phyloP scores from a whole-genome alignment of 768 basidiomycete species.

The Termitomyces sp. region DNA sequence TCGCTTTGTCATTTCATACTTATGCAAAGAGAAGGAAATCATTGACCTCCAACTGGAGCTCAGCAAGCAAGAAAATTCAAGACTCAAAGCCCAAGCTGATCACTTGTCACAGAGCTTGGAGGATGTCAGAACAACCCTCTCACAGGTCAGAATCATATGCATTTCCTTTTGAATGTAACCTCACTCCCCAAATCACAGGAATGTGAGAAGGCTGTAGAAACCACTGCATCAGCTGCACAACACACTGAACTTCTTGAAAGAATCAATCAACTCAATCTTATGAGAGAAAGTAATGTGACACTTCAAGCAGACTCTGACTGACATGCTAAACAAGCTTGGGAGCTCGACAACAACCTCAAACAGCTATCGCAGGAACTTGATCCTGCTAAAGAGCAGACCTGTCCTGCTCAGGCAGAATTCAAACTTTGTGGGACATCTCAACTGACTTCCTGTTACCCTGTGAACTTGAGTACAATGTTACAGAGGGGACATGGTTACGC shows the following conservation, averaged over 20 bases:
- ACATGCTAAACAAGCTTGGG: constrained; percentile 63
- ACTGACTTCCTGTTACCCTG: constrained; percentile 71
- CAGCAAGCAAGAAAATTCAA: constrained; percentile 67
- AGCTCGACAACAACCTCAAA: constrained; percentile 63
- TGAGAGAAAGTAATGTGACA: constrained; percentile 87
- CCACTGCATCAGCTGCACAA: constrained; percentile 69
- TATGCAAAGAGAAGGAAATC: constrained; percentile 90
- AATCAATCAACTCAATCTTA: constrained; percentile 82
- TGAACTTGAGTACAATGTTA: constrained; percentile 61
- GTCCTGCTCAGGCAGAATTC: constrained; percentile 68
- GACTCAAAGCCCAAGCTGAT: constrained; percentile 74
- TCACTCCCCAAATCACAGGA: constrained; percentile 45
- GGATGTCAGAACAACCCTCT: constrained; percentile 64
- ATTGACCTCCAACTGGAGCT: constrained; percentile 85
- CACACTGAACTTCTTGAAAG: constrained; percentile 82
- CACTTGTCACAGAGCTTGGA: constrained; percentile 67
- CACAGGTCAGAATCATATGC: constrained; percentile 47
- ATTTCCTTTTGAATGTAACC: background rate
- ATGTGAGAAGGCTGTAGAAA: constrained; percentile 71
- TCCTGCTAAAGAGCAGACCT: constrained; percentile 70
- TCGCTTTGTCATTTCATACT: constrained; percentile 73
- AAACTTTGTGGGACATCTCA: constrained; percentile 70
- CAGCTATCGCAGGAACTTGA: constrained; percentile 60
- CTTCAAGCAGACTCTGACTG: constrained; percentile 74
- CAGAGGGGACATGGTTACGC: constrained; percentile 73